Evolutionary conservation across 257 asterid genomes (phyloP), one percentile per base, ranked within the genome.

Genomic region (Asclepias syriaca): DNA sequence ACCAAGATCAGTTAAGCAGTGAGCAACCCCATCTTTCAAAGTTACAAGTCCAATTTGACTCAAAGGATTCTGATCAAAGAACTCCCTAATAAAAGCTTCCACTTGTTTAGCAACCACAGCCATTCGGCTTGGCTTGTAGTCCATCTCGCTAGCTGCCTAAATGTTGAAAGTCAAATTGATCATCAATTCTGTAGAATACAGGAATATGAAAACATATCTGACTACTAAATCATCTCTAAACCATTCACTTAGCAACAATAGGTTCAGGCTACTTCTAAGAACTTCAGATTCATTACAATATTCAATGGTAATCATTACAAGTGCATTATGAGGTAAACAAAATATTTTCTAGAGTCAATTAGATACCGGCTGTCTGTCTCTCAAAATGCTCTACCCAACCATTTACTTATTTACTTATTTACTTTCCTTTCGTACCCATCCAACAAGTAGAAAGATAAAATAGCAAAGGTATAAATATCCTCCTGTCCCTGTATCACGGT

Each of bases 111-210:
- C 92, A 63, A 92, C 87, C 60, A 86, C 91, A 56, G 89, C 82
- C 98, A 92, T 91, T 70, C 96, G 84, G 82, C 90, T 95, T 56
- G 99, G 99, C 84, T 90, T 88, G 64, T 90, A 95, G 75, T 95
- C 97, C 80, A 74, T 67, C 76, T 95, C 96, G 68, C 90, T 85
- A 8, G 98, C 99, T 77, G 97, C 96, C 99, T 92, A 79, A 68
- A 81, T 75, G 74, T 63, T 53, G 81, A 22, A 80, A 69, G 14
- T 75, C 71, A 75, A 71, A 53, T 60, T 59, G 78, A 63, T 61
- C 22, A 77, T 64, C 65, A 56, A 21, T 71, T 34, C 53, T 64
- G 61, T 40, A 11, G 29, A 73, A 69, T 50, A 22, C 18, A 64
- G 29, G 50, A 2, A 61, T 19, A 64, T 15, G 29, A 64, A 37